Percentiles rank a stretch among this genome's conserved stretches.
Evolutionary conservation across 2,329 filamentous ascomycete species (phyloP).

Genomic region (Nemania serpens): DNA sequence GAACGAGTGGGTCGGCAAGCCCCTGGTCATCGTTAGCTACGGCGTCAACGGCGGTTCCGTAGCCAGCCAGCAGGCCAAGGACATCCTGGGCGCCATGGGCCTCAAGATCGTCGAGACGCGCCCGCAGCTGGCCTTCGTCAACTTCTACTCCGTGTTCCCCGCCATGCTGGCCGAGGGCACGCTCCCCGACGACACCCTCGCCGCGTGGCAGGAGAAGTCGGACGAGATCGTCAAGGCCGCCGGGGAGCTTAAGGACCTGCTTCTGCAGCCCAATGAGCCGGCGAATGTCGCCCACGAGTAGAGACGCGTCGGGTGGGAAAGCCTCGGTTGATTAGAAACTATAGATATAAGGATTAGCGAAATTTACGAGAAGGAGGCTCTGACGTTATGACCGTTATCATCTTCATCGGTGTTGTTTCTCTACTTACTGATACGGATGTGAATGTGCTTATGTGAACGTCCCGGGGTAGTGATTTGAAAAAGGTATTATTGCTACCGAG

Average conservation of each 20-base stretch:
- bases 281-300: constrained; percentile 16
- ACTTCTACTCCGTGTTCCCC: constrained; percentile 28
- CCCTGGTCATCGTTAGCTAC: constrained; percentile 58
- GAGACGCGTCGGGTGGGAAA: background rate
- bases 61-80: constrained; percentile 39
- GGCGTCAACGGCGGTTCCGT: constrained; percentile 50
- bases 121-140: constrained; percentile 39
- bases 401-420: too few species aligned
- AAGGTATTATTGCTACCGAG: too few species aligned
- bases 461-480: too few species aligned
- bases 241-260: constrained; percentile 35
- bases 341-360: background rate
- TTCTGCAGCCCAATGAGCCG: constrained; percentile 30
- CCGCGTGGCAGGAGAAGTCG: constrained; percentile 32
- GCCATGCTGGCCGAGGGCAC: constrained; percentile 32
- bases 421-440: too few species aligned
- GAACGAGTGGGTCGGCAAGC: constrained; percentile 62
- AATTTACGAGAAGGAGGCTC: background rate
- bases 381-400: too few species aligned
- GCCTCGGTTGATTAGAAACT: background rate
- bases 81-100: constrained; percentile 39
- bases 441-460: too few species aligned
- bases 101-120: constrained; percentile 41
- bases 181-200: constrained; percentile 30
- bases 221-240: constrained; percentile 33